Percentiles rank a stretch among this genome's conserved stretches.
Conservation (phyloP, 352 stramenopile genomes). For the Paralagenidium karlingii region DNA sequence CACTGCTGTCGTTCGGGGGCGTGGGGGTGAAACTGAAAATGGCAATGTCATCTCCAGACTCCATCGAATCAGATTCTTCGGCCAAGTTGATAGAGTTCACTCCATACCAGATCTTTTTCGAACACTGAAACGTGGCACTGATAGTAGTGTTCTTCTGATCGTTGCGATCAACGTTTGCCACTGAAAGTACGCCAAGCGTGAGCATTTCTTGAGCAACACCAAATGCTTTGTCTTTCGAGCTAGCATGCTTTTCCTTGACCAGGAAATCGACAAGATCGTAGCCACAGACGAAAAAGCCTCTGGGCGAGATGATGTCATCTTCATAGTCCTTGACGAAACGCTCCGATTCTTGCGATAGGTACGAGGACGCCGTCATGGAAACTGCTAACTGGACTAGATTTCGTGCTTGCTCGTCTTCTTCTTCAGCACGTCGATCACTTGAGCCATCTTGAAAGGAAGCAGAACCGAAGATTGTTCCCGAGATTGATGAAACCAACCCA, state of each 20-base stretch:
- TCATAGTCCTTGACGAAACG: conserved; percentile 29
- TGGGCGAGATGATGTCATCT: conserved; percentile 27
- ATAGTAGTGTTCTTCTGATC: too few relatives aligned
- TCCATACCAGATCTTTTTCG: conserved; percentile 66
- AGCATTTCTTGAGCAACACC: conserved; percentile 67
- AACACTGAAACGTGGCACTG: conserved; percentile 50
- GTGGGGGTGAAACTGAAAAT: conserved; percentile 8
- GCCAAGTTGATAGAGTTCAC: conserved; percentile 65
- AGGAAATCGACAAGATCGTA: conserved; percentile 68
- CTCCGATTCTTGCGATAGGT: conserved; percentile 48
- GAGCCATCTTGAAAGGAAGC: too few relatives aligned
- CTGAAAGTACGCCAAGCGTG: conserved; percentile 46
- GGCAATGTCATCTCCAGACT: conserved; percentile 37
- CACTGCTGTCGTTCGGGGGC: conserved; percentile 10
- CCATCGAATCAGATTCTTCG: conserved; percentile 57
- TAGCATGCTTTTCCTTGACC: conserved; percentile 32
- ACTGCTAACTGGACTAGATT: conserved; percentile 53
- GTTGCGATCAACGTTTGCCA: too few relatives aligned
- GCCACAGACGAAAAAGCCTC: conserved; percentile 69
- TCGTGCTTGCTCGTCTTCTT: conserved; percentile 34
- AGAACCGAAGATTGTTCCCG: conserved; percentile 54
- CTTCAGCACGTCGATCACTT: too few relatives aligned
- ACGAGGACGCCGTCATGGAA: conserved; percentile 52
- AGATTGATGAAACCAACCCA: conserved; percentile 69
- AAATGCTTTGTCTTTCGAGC: conserved; percentile 49